A percentile compares a stretch with the other conserved stretches of the same genome.
Conservation (phyloP, 108 stramenopile species). For the Cylindrotheca closterium region DNA sequence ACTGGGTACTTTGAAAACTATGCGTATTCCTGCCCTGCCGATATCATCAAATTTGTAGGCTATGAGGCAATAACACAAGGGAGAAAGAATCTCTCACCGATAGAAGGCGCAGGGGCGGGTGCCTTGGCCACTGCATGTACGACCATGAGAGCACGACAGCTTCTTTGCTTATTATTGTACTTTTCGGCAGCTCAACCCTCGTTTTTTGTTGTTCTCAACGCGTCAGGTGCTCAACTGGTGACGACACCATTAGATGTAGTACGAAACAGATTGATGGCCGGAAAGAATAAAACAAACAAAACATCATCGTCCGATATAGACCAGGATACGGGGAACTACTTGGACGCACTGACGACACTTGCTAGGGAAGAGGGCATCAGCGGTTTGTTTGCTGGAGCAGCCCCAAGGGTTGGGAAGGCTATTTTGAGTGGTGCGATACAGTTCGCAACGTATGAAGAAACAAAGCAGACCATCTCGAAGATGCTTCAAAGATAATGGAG, state of each 20-base stretch:
- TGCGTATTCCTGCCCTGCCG: conserved; percentile 78
- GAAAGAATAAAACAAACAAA: background rate
- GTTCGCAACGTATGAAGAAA: conserved; percentile 89
- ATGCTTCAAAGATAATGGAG: conserved; percentile 23
- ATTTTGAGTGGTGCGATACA: conserved; percentile 82
- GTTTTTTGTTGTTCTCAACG: background rate
- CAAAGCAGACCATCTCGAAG: conserved; percentile 61
- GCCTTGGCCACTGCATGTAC: conserved; percentile 56
- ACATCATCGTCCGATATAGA: background rate
- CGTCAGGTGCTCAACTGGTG: conserved; percentile 46
- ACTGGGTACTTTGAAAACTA: conserved; percentile 80
- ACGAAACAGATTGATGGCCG: conserved; percentile 73
- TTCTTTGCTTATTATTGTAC: too few species aligned
- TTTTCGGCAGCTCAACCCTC: too few species aligned
- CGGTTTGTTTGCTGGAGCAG: conserved; percentile 72
- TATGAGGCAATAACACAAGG: conserved; percentile 64
- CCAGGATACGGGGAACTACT: conserved; percentile 28
- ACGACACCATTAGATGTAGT: conserved; percentile 83
- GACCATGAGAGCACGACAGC: too few species aligned
- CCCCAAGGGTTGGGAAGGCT: conserved; percentile 74
- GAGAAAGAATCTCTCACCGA: conserved; percentile 46
- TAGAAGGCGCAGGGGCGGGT: conserved; percentile 66
- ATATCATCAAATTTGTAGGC: conserved; percentile 74
- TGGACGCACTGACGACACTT: conserved; percentile 42
- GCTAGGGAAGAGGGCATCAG: conserved; percentile 59